Conservation (phyloP, 441 rosid genomes). For the Erodium chrysanthum region DNA sequence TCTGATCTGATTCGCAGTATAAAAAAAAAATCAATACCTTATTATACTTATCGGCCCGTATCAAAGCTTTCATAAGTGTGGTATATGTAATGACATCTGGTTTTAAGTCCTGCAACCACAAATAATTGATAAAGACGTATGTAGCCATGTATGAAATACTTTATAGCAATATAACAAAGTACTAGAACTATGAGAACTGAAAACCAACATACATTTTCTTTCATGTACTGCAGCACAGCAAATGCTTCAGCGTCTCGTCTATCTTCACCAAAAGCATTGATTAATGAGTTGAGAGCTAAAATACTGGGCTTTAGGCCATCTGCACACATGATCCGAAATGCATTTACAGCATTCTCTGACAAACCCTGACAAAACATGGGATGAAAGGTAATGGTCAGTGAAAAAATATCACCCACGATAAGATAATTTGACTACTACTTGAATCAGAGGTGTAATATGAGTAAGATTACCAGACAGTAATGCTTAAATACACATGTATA, state of each 20-base stretch:
- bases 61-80: slow-evolving; percentile 84
- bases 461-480: neutral
- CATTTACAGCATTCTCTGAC: slow-evolving; percentile 81
- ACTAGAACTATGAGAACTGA: slow-evolving; percentile 1
- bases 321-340: slow-evolving; percentile 71
- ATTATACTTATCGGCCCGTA: slow-evolving; percentile 72
- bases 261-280: slow-evolving; percentile 95
- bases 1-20: slow-evolving; percentile 3
- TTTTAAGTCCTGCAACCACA: slow-evolving; percentile 50
- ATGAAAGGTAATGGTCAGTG: slow-evolving; percentile 9
- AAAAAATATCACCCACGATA: slow-evolving; percentile 10
- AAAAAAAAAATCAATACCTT: slow-evolving; percentile 38
- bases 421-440: neutral
- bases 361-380: slow-evolving; percentile 52
- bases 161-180: neutral
- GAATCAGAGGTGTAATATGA: neutral
- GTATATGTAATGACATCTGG: slow-evolving; percentile 92
- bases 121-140: neutral
- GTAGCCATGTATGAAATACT: slow-evolving; percentile 12
- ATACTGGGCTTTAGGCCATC: slow-evolving; percentile 83
- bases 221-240: slow-evolving; percentile 85
- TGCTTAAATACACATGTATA: neutral
- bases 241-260: slow-evolving; percentile 93
- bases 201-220: slow-evolving; percentile 52
- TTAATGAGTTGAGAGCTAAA: slow-evolving; percentile 80